Percentiles rank a stretch among this genome's conserved stretches.
Conservation (phyloP, 352 stramenopile species). For the Phytopythium delawarense region DNA sequence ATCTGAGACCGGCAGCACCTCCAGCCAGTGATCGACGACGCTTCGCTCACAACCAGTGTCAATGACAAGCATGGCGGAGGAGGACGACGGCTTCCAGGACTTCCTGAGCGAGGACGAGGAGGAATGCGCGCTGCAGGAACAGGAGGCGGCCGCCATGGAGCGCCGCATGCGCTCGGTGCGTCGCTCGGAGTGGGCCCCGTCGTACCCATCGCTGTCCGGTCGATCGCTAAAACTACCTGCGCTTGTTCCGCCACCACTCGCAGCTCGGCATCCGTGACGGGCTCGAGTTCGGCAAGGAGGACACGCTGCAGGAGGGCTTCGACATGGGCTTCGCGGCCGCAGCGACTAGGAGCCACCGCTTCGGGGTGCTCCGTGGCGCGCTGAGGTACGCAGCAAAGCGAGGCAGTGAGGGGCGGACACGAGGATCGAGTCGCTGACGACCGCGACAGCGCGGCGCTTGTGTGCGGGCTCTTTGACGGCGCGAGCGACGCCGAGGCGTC, state of each 20-base stretch:
- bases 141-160: constrained; percentile 54
- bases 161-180: constrained; percentile 58
- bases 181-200: neutral
- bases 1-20: too few relatives aligned
- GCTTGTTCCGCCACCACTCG: neutral
- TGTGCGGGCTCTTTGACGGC: constrained; percentile 17
- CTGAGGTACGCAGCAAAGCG: constrained; percentile 21
- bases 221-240: constrained; percentile 5
- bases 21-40: neutral
- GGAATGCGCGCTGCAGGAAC: constrained; percentile 29
- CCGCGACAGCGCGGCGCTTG: constrained; percentile 13
- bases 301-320: constrained; percentile 68
- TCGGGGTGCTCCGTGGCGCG: constrained; percentile 43
- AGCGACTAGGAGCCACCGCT: constrained; percentile 32
- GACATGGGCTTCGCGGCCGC: constrained; percentile 44
- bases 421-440: neutral
- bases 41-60: neutral
- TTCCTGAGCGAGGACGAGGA: constrained; percentile 57
- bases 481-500: neutral
- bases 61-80: constrained; percentile 14
- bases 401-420: too few relatives aligned
- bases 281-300: constrained; percentile 66
- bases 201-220: neutral
- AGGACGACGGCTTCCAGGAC: constrained; percentile 64
- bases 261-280: constrained; percentile 66